phyloP scores from a whole-genome alignment of 306 rosid genomes.

The Cucumis cinereus region DNA sequence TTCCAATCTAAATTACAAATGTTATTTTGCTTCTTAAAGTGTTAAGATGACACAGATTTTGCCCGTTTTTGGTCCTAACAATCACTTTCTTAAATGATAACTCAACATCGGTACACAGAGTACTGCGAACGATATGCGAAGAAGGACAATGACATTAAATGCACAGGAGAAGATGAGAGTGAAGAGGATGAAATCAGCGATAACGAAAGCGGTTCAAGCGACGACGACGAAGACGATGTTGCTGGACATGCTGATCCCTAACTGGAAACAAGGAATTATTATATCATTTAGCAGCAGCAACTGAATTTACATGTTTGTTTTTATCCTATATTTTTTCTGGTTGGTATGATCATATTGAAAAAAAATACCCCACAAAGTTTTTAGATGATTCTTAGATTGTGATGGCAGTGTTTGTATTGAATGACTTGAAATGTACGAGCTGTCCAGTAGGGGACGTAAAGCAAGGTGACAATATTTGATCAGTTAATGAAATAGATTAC shows the following conservation, averaged over 20 bases:
- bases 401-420: background rate
- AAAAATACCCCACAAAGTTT: background rate
- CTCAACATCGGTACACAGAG: conserved; percentile 37
- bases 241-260: conserved; percentile 80
- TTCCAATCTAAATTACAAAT: background rate
- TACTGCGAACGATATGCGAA: conserved; percentile 89
- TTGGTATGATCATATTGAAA: background rate
- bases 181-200: conserved; percentile 64
- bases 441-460: background rate
- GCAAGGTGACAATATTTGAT: background rate
- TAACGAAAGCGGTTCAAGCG: conserved; percentile 61
- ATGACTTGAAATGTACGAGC: background rate
- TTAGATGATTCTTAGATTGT: conserved; percentile 3
- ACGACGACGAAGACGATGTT: conserved; percentile 37
- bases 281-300: conserved; percentile 23
- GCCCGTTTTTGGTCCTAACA: background rate
- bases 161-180: conserved; percentile 59
- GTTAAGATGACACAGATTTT: background rate
- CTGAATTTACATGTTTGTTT: conserved; percentile 19
- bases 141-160: conserved; percentile 52
- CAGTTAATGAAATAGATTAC: background rate
- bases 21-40: background rate
- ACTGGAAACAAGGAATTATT: background rate
- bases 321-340: conserved; percentile 2
- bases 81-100: background rate